Evolutionary conservation across 768 basidiomycete species (phyloP), one percentile per base, ranked within the genome.

Genomic region (Xanthoconium stramineum): DNA sequence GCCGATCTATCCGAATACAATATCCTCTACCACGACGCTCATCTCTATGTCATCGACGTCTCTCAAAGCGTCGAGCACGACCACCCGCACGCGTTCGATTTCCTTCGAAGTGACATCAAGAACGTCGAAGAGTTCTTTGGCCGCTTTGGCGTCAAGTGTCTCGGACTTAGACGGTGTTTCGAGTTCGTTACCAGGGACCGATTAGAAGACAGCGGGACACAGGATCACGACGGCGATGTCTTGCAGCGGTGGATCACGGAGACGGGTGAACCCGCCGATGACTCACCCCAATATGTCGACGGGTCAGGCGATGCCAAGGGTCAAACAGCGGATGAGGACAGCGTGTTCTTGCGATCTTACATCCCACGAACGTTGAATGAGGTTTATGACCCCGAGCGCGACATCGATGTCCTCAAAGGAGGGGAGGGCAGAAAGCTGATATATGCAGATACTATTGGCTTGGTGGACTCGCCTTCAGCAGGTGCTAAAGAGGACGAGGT

Each of bases 1-100:
- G 97, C 96, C 47, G 97, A 99, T 78, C 80, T 99, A 50, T 94
- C 91, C 52, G 97, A 99, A 71, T 99, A 99, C 81, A 99, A 99
- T 69, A 86, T 99, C 64, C 81, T 99, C 67, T 96, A 85, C 65
- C 89, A 93, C 72, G 76, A 83, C 47, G 78, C 74, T 1, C 91
- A 93, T 65, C 80, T 97, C 17, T 94, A 83, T 72, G 88, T 98
- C 64, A 98, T 99, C 74, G 97, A 99, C 71, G 97, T 99, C 56
- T 97, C 95, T 1, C 97, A 99, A 69, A 95, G 93, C 60, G 95
- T 99, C 36, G 97, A 99, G 65, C 95, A 98, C 67, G 96, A 98
- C 71, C 97, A 99, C 64, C 97, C 96, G 0, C 80, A 88, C 30
- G 93, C 97, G 0, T 98, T 94, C 69, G 96, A 99, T 72, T 99